Conservation (phyloP, 805 yeast genomes). For the Teunomyces gatunensis region DNA sequence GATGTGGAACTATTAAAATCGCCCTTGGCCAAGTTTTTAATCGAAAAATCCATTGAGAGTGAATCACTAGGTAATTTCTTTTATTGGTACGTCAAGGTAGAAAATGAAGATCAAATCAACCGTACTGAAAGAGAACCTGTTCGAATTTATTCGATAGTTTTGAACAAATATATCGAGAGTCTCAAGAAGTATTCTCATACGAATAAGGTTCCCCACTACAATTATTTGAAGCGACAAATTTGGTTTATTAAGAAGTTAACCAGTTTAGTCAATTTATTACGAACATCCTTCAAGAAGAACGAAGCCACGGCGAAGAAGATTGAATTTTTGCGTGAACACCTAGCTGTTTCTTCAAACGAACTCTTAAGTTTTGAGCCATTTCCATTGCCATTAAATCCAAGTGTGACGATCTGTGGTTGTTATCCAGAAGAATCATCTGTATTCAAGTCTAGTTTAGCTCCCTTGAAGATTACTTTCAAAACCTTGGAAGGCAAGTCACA, state of each 20-base stretch:
- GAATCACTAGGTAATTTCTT: conserved; percentile 73
- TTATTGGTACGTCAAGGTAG: conserved; percentile 91
- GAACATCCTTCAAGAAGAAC: conserved; percentile 49
- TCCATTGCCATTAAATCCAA: conserved; percentile 81
- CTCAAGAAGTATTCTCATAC: conserved; percentile 26
- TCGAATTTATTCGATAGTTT: conserved; percentile 31
- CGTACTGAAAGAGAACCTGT: conserved; percentile 13
- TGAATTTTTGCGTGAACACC: conserved; percentile 59
- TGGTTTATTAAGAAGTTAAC: conserved; percentile 66
- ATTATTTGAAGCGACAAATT: conserved; percentile 57
- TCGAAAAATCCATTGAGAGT: conserved; percentile 66
- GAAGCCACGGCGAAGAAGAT: conserved; percentile 78
- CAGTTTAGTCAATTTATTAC: conserved; percentile 60
- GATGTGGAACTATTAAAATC: conserved; percentile 36
- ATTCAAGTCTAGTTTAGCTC: conserved; percentile 88
- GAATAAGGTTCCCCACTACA: conserved; percentile 32
- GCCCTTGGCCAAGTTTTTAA: conserved; percentile 71
- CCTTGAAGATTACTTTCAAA: conserved; percentile 76
- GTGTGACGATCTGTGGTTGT: conserved; percentile 68
- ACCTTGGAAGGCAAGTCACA: conserved; percentile 37
- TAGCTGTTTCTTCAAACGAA: conserved; percentile 47
- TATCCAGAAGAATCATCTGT: conserved; percentile 79
- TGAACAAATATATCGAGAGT: conserved; percentile 41
- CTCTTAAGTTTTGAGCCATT: conserved; percentile 50
- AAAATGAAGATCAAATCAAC: conserved; percentile 60